These are phyloP conservation scores for Sphenostylis stenocarpa DNA, from an alignment of 306 rosid genomes.

Conservation along the genomic window DNA sequence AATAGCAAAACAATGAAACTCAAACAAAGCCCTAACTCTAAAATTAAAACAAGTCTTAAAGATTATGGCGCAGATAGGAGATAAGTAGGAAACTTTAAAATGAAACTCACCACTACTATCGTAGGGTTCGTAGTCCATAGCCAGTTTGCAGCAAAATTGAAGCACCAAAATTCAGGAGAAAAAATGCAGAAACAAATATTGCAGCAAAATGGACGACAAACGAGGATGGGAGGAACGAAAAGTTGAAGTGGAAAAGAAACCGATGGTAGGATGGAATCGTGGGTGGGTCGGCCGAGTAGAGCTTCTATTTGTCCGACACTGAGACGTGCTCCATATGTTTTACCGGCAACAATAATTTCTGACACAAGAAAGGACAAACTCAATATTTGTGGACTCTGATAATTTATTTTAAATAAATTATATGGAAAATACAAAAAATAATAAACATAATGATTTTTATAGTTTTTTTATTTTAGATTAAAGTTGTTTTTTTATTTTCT, in stretches of 20 bases:
- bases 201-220: slow-evolving; percentile 6
- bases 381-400: too few relatives aligned
- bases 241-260: not conserved
- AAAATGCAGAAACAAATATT: not conserved
- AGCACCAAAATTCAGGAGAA: slow-evolving; percentile 5
- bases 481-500: too few relatives aligned
- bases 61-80: slow-evolving; percentile 10
- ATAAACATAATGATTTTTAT: too few relatives aligned
- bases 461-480: too few relatives aligned
- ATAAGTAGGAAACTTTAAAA: slow-evolving; percentile 6
- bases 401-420: too few relatives aligned
- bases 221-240: not conserved
- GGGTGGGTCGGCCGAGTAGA: slow-evolving; percentile 19
- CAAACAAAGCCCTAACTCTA: slow-evolving; percentile 38
- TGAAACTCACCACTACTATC: slow-evolving; percentile 88
- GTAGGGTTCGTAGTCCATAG: slow-evolving; percentile 93
- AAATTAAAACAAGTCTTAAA: not conserved
- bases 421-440: too few relatives aligned
- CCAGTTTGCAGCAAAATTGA: slow-evolving; percentile 47
- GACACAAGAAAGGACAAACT: too few relatives aligned
- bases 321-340: not conserved
- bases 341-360: too few relatives aligned
- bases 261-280: not conserved
- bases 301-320: slow-evolving; percentile 7
- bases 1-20: not conserved